Conservation (phyloP, 768 basidiomycete species). For the Mycena floridula region DNA sequence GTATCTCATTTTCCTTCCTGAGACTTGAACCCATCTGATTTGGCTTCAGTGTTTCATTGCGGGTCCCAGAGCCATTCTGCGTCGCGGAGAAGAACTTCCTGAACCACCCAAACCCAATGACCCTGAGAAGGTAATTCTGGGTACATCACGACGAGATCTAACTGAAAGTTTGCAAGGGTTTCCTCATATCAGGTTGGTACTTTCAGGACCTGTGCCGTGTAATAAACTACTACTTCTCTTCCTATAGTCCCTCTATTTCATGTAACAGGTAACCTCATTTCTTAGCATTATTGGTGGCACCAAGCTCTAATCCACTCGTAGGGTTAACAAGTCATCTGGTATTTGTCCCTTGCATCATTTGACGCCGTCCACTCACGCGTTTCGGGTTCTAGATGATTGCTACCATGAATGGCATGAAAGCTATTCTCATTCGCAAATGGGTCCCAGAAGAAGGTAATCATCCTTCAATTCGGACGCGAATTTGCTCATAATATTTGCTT, state of each 20-base stretch:
- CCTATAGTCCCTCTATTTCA: conserved; percentile 71
- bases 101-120: conserved; percentile 25
- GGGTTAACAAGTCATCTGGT: conserved; percentile 45
- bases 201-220: too few species aligned
- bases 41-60: conserved; percentile 14
- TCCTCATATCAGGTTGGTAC: too few species aligned
- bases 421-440: conserved; percentile 54
- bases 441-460: conserved; percentile 44
- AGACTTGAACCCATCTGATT: too few species aligned
- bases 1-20: conserved; percentile 20
- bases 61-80: conserved; percentile 37
- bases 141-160: too few species aligned
- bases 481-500: neutral
- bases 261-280: conserved; percentile 59
- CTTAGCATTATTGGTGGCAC: too few species aligned
- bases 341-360: conserved; percentile 14
- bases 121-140: conserved; percentile 42
- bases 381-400: conserved; percentile 47
- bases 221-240: too few species aligned
- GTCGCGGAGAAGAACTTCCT: conserved; percentile 37
- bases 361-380: neutral
- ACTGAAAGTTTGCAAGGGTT: too few species aligned
- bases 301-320: too few species aligned
- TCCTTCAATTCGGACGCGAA: conserved; percentile 5
- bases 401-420: conserved; percentile 50